Conservation (phyloP, 2,329 filamentous ascomycete genomes). For the Aureobasidium sp. region DNA sequence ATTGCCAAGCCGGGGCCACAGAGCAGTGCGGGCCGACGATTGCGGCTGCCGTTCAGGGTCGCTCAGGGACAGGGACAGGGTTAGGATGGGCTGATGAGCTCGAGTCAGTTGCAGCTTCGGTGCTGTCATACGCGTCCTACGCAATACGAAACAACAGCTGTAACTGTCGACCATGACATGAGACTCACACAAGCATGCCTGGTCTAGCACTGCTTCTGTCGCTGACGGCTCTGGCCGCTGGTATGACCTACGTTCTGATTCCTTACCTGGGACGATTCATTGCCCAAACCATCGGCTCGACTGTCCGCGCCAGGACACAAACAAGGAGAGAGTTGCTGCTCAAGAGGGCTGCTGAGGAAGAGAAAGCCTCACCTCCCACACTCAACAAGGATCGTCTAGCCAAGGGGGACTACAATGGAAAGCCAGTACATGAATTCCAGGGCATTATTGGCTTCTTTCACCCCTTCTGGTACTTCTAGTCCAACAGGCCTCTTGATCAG, state of each 20-base stretch:
- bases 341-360: slow-evolving; percentile 14
- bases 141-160: background rate
- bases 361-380: background rate
- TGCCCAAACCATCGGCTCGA: slow-evolving; percentile 17
- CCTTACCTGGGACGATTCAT: slow-evolving; percentile 7
- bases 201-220: background rate
- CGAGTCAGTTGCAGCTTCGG: background rate
- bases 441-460: slow-evolving; percentile 95
- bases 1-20: background rate
- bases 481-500: background rate
- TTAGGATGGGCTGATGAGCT: background rate
- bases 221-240: background rate
- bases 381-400: background rate
- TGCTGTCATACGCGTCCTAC: background rate
- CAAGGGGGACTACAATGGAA: background rate
- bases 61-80: background rate
- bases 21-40: background rate
- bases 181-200: background rate
- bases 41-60: background rate
- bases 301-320: slow-evolving; percentile 17
- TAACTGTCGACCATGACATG: background rate
- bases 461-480: slow-evolving; percentile 71
- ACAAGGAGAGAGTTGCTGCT: slow-evolving; percentile 18
- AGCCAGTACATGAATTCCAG: slow-evolving; percentile 56
- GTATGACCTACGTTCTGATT: background rate